These are phyloP conservation scores for Dipodascus geniculatus DNA, from an alignment of 805 yeast species.

Conservation along the genomic window DNA sequence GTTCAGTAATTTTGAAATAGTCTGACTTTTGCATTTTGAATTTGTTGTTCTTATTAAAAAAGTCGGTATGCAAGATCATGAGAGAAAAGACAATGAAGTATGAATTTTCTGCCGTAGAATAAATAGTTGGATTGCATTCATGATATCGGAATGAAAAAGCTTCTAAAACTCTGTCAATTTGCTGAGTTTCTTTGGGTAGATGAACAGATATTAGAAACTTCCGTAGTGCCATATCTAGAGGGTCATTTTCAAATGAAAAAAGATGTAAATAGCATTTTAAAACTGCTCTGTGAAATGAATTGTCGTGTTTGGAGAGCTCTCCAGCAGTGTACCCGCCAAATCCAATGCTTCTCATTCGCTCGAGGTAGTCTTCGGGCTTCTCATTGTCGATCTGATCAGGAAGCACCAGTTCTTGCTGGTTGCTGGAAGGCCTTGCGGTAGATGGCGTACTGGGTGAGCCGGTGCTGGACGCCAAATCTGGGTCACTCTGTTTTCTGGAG, in stretches of 20 bases:
- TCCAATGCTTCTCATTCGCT: constrained; percentile 18
- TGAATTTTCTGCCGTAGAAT: constrained; percentile 37
- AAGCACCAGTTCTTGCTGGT: not conserved
- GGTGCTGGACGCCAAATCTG: not conserved
- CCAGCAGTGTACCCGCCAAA: constrained; percentile 17
- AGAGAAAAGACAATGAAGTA: constrained; percentile 54
- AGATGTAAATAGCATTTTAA: constrained; percentile 23
- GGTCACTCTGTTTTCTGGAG: not conserved
- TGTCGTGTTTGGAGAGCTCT: constrained; percentile 24
- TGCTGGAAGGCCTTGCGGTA: not conserved
- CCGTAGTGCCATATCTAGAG: constrained; percentile 56
- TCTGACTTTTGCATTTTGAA: constrained; percentile 56
- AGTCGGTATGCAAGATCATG: constrained; percentile 64
- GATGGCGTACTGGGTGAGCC: not conserved
- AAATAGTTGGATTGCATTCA: constrained; percentile 30
- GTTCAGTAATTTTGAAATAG: constrained; percentile 37
- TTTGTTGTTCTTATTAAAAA: constrained; percentile 54
- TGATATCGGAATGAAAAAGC: constrained; percentile 44
- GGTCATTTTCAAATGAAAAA: constrained; percentile 41
- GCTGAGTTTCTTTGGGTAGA: constrained; percentile 64
- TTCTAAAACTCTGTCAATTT: constrained; percentile 56
- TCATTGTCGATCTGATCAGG: constrained; percentile 21
- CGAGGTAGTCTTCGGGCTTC: constrained; percentile 24
- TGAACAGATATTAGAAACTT: constrained; percentile 45
- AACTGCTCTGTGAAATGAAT: constrained; percentile 19